Evolutionary conservation across 1,284 basidiomycete species (phyloP).

Genomic region (Puccinia polysora): DNA sequence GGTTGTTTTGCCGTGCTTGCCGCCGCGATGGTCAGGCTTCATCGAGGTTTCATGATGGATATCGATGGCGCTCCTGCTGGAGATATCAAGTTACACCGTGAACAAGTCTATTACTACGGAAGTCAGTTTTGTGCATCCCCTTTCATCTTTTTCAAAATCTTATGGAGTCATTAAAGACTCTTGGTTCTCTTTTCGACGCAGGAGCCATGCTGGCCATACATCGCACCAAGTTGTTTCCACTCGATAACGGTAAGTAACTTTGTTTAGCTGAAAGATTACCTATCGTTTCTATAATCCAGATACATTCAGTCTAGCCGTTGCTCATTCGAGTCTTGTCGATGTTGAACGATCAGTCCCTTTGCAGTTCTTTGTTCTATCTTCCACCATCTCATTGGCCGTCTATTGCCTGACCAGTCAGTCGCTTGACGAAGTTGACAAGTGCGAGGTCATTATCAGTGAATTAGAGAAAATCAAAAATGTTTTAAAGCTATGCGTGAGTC

Average conservation of each 20-base stretch:
- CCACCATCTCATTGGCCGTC: conserved; percentile 29
- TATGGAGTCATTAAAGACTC: too few species aligned
- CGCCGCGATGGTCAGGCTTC: conserved; percentile 20
- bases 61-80: conserved; percentile 9
- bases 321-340: background rate
- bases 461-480: conserved; percentile 12
- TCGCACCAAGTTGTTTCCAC: conserved; percentile 12
- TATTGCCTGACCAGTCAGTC: conserved; percentile 35
- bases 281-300: background rate
- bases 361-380: conserved; percentile 22
- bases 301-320: background rate
- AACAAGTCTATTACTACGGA: conserved; percentile 29
- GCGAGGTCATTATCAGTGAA: conserved; percentile 2
- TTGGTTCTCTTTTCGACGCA: background rate
- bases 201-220: conserved; percentile 20
- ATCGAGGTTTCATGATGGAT: conserved; percentile 24
- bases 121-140: background rate
- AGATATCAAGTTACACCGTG: conserved; percentile 29
- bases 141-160: background rate
- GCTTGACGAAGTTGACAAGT: conserved; percentile 11
- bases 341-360: conserved; percentile 14
- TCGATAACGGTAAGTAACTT: conserved; percentile 8
- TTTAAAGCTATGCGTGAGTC: conserved; percentile 6
- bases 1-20: conserved; percentile 32
- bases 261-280: background rate